Percentiles rank a stretch among this genome's conserved stretches.
Conservation (phyloP, 306 rosid genomes). For the Leucaena leucocephala region DNA sequence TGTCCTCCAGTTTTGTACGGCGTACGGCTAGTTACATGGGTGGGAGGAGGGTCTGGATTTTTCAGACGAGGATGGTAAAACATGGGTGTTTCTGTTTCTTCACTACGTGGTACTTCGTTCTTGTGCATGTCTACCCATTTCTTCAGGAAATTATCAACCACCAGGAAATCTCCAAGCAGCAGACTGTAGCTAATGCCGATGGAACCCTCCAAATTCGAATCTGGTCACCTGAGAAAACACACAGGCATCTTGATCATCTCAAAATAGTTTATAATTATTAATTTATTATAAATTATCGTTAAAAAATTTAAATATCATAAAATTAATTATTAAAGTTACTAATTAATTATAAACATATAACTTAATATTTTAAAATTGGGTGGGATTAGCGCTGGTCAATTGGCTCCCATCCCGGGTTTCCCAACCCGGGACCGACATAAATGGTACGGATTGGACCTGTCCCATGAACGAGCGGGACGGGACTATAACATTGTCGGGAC, state of each 20-base stretch:
- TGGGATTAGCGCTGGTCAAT: no score
- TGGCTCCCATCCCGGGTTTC: no score
- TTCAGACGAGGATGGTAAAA: not conserved
- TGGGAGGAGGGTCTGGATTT: not conserved
- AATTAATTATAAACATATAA: no score
- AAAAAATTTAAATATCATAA: no score
- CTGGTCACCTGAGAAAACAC: constrained; percentile 47
- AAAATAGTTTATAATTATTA: no score
- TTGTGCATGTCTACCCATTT: not conserved
- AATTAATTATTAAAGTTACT: no score
- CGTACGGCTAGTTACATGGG: not conserved
- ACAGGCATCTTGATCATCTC: not conserved
- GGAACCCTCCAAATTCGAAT: not conserved
- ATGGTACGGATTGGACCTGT: no score
- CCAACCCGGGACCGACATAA: no score
- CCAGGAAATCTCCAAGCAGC: not conserved
- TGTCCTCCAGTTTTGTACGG: not conserved
- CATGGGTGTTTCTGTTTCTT: not conserved
- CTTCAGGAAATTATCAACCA: not conserved
- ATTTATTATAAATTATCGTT: no score
- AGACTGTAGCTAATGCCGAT: not conserved
- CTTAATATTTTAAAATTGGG: no score
- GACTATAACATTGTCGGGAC: no score
- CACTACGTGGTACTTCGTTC: not conserved
- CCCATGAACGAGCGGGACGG: no score